Base-by-base conservation (phyloP, 257 asterid species). In the Cinchona pubescens region DNA sequence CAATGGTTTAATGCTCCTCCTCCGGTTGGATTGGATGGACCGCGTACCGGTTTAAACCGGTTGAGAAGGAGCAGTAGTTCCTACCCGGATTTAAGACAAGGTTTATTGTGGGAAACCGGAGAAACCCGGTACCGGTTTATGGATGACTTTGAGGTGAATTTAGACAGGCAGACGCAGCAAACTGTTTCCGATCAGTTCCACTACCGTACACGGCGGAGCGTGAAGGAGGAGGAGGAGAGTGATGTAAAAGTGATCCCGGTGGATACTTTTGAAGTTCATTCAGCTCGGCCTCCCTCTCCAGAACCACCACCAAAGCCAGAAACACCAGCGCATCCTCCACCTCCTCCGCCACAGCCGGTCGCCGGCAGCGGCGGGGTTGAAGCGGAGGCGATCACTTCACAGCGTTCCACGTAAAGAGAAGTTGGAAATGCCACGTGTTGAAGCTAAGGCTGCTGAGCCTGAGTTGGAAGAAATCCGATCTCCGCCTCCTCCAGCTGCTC, bases 51-150 rank as follows among this genome's bases (percentile, higher is more conserved):
- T 27, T 81, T 34, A 12, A 78, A 35, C 76, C 80, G 90, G 72
- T 53, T 91, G 84, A 85, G 89, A 78, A 83, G 98, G 85, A 91
- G 79, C 62, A 91, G 94, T n/a, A 90, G 91, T 29, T 93, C 96
- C 19, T 90, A 91, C 77, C 97, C 98, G 12, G 97, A 93, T 86
- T 85, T 90, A 23, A 78, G 94, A 81, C 90, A 86, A 76, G 91
- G 80, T 16, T 69, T 86, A 32, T 32, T 71, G 71, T 83, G 88
- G 98, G 91, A 79, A 68, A 77, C 82, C 21, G 85, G 80, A 59
- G 88, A 79, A 32, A 82, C 69, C 14, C 80, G 86, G 82, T 73
- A 79, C 45, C 85, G 85, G 72, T 83, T 74, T 82, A 79, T 62
- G 65, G 96, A 93, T 79, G 98, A 93, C 77, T 83, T 85, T 73